These are phyloP conservation scores for Lasiosphaeria ovina DNA, from an alignment of 495 filamentous ascomycete species.

Conservation along the genomic window DNA sequence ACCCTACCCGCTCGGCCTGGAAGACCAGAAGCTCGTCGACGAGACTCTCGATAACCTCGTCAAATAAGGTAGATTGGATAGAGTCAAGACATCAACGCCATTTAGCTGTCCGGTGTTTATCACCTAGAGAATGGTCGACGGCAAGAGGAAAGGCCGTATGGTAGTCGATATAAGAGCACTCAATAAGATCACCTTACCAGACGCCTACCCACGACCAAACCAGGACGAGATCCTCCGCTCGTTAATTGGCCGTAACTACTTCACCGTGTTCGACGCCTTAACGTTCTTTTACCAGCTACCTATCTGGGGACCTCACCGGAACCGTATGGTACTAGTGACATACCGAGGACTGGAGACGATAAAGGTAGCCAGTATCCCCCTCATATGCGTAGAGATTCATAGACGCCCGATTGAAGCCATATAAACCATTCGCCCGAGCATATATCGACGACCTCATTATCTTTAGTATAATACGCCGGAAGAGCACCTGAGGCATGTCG, in stretches of 20 bases:
- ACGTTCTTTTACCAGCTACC: neutral
- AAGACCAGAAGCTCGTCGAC: neutral
- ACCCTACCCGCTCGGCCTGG: neutral
- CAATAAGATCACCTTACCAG: neutral
- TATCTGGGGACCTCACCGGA: too few relatives aligned
- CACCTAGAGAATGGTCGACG: neutral
- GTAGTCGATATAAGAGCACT: neutral
- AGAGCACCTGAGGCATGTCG: neutral
- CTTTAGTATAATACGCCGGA: neutral
- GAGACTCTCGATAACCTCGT: too few relatives aligned
- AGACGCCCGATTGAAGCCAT: too few relatives aligned
- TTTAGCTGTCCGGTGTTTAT: neutral
- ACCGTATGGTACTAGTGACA: too few relatives aligned
- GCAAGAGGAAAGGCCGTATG: neutral
- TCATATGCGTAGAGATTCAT: too few relatives aligned
- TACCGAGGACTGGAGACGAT: too few relatives aligned
- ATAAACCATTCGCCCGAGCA: neutral
- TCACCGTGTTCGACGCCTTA: neutral
- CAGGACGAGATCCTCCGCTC: neutral
- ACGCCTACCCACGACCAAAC: neutral
- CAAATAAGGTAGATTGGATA: neutral
- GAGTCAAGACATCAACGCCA: neutral
- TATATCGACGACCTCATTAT: neutral
- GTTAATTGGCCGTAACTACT: neutral
- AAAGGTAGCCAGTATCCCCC: too few relatives aligned